Evolutionary conservation across 768 basidiomycete species (phyloP).

Genomic region (Hericium alpestre): DNA sequence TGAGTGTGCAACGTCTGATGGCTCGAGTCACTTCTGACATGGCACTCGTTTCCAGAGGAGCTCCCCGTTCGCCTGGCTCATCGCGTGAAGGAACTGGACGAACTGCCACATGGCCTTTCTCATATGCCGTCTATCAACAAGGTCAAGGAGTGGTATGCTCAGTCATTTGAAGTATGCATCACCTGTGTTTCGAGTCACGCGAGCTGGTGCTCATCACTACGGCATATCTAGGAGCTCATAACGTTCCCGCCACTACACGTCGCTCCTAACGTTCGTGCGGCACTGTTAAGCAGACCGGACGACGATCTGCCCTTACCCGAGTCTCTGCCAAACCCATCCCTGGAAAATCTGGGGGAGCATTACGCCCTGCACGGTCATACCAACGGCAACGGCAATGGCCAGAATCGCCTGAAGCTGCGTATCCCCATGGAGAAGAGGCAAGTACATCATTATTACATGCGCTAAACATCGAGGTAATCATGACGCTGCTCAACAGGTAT

Average conservation of each 20-base stretch:
- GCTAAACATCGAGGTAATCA: neutral
- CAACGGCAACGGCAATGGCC: slow-evolving; percentile 27
- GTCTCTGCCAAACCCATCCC: slow-evolving; percentile 71
- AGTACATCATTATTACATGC: slow-evolving; percentile 15
- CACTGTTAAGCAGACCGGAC: slow-evolving; percentile 39
- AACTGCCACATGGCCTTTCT: slow-evolving; percentile 83
- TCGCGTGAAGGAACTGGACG: slow-evolving; percentile 90
- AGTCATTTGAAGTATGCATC: slow-evolving; percentile 78
- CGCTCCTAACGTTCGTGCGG: slow-evolving; percentile 54
- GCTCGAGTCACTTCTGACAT: neutral
- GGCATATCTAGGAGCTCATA: slow-evolving; percentile 65
- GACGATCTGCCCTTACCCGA: slow-evolving; percentile 50
- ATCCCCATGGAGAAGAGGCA: slow-evolving; percentile 82
- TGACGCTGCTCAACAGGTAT: slow-evolving; percentile 41
- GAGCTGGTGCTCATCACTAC: neutral
- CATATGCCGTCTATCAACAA: slow-evolving; percentile 88
- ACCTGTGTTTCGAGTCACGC: slow-evolving; percentile 4
- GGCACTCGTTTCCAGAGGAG: slow-evolving; percentile 49
- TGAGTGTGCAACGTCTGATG: slow-evolving; percentile 21
- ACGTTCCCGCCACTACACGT: slow-evolving; percentile 72
- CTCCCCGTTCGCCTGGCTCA: slow-evolving; percentile 92
- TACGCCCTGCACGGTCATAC: slow-evolving; percentile 11
- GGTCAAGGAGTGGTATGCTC: slow-evolving; percentile 98
- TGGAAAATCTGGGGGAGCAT: slow-evolving; percentile 32
- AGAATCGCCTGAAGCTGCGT: slow-evolving; percentile 49